A percentile compares a stretch with the other conserved stretches of the same genome.
phyloP scores from a whole-genome alignment of 192 early-diverging fungal species.

The Coemansia sp. region DNA sequence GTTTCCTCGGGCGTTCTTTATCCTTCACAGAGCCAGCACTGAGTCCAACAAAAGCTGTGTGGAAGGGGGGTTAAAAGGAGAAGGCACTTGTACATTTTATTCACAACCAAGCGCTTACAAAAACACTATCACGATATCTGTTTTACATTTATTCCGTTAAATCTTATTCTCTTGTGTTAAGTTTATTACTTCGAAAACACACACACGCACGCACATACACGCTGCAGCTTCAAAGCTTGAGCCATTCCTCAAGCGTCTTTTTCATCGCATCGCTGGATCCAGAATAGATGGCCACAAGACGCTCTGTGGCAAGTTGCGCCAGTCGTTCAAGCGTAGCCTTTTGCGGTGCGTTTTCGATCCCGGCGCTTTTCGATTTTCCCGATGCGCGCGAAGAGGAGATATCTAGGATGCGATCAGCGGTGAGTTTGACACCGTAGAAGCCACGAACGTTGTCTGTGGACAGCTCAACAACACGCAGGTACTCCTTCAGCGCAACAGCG shows the following conservation, averaged over 20 bases:
- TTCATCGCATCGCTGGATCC: conserved; percentile 15
- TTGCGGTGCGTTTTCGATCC: conserved; percentile 27
- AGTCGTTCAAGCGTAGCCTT: conserved; percentile 38
- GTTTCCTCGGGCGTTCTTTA: conserved; percentile 26
- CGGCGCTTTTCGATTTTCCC: neutral
- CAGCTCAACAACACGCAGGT: conserved; percentile 83
- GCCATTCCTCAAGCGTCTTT: conserved; percentile 33
- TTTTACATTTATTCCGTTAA: too few species aligned
- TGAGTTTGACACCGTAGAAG: conserved; percentile 82
- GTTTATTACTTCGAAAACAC: too few species aligned
- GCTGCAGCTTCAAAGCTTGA: conserved; percentile 20
- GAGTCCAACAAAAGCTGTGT: neutral
- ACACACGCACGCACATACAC: too few species aligned
- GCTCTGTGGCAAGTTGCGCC: conserved; percentile 48
- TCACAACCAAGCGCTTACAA: too few species aligned
- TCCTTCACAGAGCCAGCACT: conserved; percentile 32
- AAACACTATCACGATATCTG: too few species aligned
- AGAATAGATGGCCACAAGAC: conserved; percentile 30
- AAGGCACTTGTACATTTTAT: too few species aligned
- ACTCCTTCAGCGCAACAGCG: conserved; percentile 81
- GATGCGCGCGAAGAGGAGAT: neutral
- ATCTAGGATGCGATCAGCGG: conserved; percentile 40
- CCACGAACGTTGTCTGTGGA: conserved; percentile 82
- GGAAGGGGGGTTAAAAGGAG: too few species aligned
- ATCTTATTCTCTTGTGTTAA: too few species aligned